Conservation (phyloP, 768 basidiomycete species). For the Termitomyces sp. region DNA sequence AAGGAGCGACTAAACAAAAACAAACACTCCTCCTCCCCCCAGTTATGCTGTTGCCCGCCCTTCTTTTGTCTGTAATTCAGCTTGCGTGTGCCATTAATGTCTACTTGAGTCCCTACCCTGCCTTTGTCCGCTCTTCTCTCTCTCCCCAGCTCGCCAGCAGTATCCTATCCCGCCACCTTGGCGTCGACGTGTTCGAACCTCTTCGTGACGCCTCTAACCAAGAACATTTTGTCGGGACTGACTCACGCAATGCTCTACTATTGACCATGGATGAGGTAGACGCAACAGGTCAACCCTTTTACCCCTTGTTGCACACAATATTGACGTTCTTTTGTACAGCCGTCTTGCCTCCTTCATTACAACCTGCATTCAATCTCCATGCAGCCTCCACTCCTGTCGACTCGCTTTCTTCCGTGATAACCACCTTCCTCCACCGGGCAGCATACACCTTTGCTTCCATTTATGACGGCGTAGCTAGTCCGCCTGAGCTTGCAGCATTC, state of each 20-base stretch:
- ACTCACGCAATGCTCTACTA: slow-evolving; percentile 46
- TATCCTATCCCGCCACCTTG: slow-evolving; percentile 64
- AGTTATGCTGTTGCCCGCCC: slow-evolving; percentile 22
- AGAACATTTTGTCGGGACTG: slow-evolving; percentile 55
- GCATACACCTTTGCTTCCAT: slow-evolving; percentile 53
- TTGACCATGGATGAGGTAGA: slow-evolving; percentile 55
- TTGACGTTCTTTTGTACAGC: slow-evolving; percentile 32
- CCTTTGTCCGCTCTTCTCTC: slow-evolving; percentile 33
- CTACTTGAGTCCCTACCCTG: slow-evolving; percentile 50
- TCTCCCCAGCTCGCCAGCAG: slow-evolving; percentile 54
- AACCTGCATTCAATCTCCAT: slow-evolving; percentile 43
- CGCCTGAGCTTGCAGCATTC: slow-evolving; percentile 41
- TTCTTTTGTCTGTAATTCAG: slow-evolving; percentile 30
- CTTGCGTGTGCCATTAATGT: slow-evolving; percentile 52
- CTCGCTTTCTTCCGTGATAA: slow-evolving; percentile 50
- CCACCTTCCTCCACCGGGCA: slow-evolving; percentile 58
- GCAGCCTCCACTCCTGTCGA: slow-evolving; percentile 27
- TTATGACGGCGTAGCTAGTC: slow-evolving; percentile 28
- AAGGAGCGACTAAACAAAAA: slow-evolving; percentile 31
- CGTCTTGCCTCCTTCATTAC: slow-evolving; percentile 50
- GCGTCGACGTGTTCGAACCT: slow-evolving; percentile 63
- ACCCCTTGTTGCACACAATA: neutral
- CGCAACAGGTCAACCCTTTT: slow-evolving; percentile 42
- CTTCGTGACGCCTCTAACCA: slow-evolving; percentile 37
- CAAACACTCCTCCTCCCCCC: slow-evolving; percentile 22